phyloP scores from a whole-genome alignment of 441 rosid genomes.

The Flueggea neowawraea region DNA sequence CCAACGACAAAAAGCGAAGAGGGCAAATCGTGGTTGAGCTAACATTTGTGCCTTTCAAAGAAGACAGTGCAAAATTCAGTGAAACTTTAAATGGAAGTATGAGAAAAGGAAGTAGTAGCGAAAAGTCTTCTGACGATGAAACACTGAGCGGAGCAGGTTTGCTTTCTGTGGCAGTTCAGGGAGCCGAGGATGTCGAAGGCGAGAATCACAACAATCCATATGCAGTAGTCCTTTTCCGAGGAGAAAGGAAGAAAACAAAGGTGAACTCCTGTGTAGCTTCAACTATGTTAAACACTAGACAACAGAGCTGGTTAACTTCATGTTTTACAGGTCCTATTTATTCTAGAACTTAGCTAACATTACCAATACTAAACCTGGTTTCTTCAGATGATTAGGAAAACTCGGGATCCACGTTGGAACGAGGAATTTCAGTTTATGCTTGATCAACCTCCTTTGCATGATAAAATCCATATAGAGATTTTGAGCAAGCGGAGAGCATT shows the following conservation, averaged over 20 bases:
- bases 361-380: not conserved
- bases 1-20: conserved; percentile 51
- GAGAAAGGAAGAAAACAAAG: conserved; percentile 88
- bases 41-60: conserved; percentile 69
- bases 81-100: conserved; percentile 22
- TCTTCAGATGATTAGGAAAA: conserved; percentile 60
- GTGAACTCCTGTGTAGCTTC: conserved; percentile 16
- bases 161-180: conserved; percentile 67
- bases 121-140: conserved; percentile 36
- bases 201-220: conserved; percentile 76
- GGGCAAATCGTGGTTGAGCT: conserved; percentile 63
- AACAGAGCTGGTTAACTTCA: not conserved
- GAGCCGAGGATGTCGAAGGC: conserved; percentile 87
- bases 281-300: too few relatives aligned
- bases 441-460: conserved; percentile 82
- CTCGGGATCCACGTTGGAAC: conserved; percentile 79
- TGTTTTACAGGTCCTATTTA: not conserved
- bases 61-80: conserved; percentile 38
- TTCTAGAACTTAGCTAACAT: not conserved
- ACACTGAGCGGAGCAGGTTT: conserved; percentile 59
- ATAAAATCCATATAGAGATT: conserved; percentile 71
- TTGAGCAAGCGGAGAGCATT: conserved; percentile 69
- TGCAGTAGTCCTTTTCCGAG: conserved; percentile 62
- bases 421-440: conserved; percentile 86
- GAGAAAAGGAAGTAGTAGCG: conserved; percentile 34